A percentile compares a stretch with the other conserved stretches of the same genome.
Evolutionary conservation across 208 protist species (phyloP).

Genomic region (Trypanosoma congolense): DNA sequence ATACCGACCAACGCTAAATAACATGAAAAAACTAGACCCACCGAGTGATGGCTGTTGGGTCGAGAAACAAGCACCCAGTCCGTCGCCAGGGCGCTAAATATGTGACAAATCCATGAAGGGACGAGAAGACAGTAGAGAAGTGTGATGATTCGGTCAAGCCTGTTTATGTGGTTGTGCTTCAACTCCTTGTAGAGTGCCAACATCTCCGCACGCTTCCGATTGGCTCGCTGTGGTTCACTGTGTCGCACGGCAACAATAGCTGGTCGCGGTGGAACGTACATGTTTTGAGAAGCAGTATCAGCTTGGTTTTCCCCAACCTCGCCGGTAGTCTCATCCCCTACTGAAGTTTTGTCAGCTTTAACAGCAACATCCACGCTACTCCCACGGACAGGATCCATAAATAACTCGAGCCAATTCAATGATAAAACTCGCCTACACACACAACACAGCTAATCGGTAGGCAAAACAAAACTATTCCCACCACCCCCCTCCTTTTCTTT

Average conservation of each 20-base stretch:
- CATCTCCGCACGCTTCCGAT: constrained; percentile 32
- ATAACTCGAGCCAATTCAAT: too few relatives aligned
- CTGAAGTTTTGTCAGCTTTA: too few relatives aligned
- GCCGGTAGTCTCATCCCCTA: too few relatives aligned
- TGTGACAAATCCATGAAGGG: constrained; percentile 35
- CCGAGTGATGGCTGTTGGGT: constrained; percentile 18
- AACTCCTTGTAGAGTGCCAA: constrained; percentile 74
- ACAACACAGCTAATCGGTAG: constrained; percentile 53
- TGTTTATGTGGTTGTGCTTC: constrained; percentile 73
- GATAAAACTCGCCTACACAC: constrained; percentile 19
- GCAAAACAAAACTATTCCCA: constrained; percentile 35
- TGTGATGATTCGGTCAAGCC: constrained; percentile 50
- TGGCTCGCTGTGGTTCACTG: constrained; percentile 33
- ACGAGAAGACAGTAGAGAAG: constrained; percentile 42
- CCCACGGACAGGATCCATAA: too few relatives aligned
- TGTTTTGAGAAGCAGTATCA: too few relatives aligned
- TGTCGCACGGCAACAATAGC: too few relatives aligned
- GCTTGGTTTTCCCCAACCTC: too few relatives aligned
- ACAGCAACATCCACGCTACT: too few relatives aligned
- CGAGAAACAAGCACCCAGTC: constrained; percentile 47
- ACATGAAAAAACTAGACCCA: constrained; percentile 63
- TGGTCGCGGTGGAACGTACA: too few relatives aligned
- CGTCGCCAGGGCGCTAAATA: constrained; percentile 42
- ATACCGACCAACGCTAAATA: constrained; percentile 17
- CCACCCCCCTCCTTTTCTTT: constrained; percentile 17